Conservation (phyloP, 352 stramenopile genomes). For the Phytophthora sp. region DNA sequence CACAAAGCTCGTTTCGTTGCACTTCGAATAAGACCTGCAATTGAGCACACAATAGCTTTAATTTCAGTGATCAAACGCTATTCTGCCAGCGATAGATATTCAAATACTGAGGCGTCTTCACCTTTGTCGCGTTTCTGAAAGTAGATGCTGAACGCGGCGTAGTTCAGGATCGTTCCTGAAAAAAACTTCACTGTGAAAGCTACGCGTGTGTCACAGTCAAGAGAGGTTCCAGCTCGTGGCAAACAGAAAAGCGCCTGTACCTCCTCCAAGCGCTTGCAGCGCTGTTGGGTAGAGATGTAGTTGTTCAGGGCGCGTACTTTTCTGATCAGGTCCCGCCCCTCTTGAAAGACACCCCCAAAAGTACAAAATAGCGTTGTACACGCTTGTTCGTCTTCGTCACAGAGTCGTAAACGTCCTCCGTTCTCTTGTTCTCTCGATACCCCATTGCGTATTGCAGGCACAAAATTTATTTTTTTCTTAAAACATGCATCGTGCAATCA, state of each 20-base stretch:
- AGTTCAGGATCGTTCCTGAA: not conserved
- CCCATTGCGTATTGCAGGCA: not conserved
- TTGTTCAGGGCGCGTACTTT: not conserved
- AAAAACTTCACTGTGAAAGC: constrained; percentile 6
- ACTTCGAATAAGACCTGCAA: constrained; percentile 20
- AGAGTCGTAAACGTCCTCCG: not conserved
- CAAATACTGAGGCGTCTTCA: constrained; percentile 2
- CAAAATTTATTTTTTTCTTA: too few species aligned
- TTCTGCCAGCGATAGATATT: not conserved
- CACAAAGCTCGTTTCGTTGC: not conserved
- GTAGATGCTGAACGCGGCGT: not conserved
- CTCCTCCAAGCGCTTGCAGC: not conserved
- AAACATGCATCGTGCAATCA: constrained; percentile 2
- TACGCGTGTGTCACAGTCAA: constrained; percentile 17
- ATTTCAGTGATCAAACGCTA: constrained; percentile 5
- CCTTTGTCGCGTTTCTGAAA: constrained; percentile 1
- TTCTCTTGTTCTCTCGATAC: not conserved
- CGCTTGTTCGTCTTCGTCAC: not conserved
- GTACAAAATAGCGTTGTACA: not conserved
- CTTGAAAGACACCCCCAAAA: not conserved
- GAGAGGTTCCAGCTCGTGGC: not conserved
- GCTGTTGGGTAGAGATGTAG: not conserved
- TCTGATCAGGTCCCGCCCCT: not conserved
- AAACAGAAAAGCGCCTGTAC: not conserved
- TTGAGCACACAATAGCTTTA: not conserved